Conservation (phyloP, 1,284 basidiomycete genomes). For the Retiboletus flavoniger region DNA sequence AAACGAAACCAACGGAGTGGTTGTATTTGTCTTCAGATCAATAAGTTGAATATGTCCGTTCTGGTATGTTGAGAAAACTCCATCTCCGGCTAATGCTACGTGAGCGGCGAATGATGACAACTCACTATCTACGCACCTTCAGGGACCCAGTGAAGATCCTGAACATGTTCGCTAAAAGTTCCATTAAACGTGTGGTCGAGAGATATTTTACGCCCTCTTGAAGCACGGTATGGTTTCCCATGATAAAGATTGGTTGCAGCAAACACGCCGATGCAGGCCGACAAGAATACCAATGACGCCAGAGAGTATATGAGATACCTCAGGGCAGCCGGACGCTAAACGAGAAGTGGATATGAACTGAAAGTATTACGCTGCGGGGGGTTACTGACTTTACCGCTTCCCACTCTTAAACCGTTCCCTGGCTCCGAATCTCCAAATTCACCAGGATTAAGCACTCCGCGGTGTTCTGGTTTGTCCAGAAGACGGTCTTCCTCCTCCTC, state of each 20-base stretch:
- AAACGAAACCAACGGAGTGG: constrained; percentile 57
- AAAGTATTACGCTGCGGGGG: background rate
- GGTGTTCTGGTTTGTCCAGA: constrained; percentile 38
- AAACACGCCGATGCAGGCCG: constrained; percentile 64
- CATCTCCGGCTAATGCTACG: constrained; percentile 73
- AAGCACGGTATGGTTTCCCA: constrained; percentile 49
- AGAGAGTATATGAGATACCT: constrained; percentile 57
- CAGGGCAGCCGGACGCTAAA: constrained; percentile 48
- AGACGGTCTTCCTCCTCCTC: constrained; percentile 58
- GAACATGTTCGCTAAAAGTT: constrained; percentile 60
- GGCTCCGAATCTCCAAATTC: constrained; percentile 25
- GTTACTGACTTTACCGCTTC: constrained; percentile 37
- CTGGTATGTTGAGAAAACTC: constrained; percentile 73
- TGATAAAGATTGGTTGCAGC: constrained; percentile 65
- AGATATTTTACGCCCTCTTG: constrained; percentile 66
- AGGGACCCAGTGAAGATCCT: constrained; percentile 74
- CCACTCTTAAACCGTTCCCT: constrained; percentile 38
- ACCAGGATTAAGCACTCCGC: constrained; percentile 27
- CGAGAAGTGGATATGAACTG: constrained; percentile 7
- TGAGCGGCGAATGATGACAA: constrained; percentile 11
- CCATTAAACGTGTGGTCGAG: constrained; percentile 91
- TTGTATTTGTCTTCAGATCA: constrained; percentile 74
- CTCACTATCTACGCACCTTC: constrained; percentile 60
- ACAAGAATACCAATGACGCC: constrained; percentile 51
- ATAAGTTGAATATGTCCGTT: constrained; percentile 71